A percentile compares a stretch with the other conserved stretches of the same genome.
Evolutionary conservation across 768 basidiomycete species (phyloP).

Genomic region (Favolaschia claudopus): DNA sequence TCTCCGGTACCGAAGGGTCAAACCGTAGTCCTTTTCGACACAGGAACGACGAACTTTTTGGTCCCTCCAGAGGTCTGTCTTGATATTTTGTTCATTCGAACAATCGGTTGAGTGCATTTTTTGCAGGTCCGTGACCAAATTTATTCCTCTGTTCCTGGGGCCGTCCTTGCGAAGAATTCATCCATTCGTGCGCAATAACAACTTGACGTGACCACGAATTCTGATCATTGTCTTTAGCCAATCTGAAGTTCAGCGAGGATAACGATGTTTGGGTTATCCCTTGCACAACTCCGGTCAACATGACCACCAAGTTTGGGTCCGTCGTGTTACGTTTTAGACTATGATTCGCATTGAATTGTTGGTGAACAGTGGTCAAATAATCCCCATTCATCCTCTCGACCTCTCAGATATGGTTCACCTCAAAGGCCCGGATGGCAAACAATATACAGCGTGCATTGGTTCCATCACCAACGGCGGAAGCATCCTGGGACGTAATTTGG

Average conservation of each 20-base stretch:
- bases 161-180: conserved; percentile 32
- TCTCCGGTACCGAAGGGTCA: conserved; percentile 37
- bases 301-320: conserved; percentile 50
- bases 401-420: conserved; percentile 41
- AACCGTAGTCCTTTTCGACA: conserved; percentile 50
- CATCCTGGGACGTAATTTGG: conserved; percentile 37
- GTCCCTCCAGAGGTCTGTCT: conserved; percentile 37
- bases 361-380: conserved; percentile 36
- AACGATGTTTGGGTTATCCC: conserved; percentile 48
- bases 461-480: conserved; percentile 40
- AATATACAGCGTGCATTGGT: conserved; percentile 48
- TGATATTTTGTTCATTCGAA: background rate
- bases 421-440: conserved; percentile 32
- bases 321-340: conserved; percentile 31
- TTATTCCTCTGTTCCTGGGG: conserved; percentile 45
- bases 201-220: background rate
- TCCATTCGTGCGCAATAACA: conserved; percentile 8
- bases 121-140: conserved; percentile 42
- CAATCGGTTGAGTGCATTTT: background rate
- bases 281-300: conserved; percentile 40
- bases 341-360: background rate
- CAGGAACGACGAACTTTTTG: conserved; percentile 48
- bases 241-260: conserved; percentile 27
- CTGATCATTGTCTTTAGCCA: background rate
- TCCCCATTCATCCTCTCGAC: conserved; percentile 54